Base-by-base conservation (phyloP, 257 asterid genomes). In the Cynanchum wilfordii region DNA sequence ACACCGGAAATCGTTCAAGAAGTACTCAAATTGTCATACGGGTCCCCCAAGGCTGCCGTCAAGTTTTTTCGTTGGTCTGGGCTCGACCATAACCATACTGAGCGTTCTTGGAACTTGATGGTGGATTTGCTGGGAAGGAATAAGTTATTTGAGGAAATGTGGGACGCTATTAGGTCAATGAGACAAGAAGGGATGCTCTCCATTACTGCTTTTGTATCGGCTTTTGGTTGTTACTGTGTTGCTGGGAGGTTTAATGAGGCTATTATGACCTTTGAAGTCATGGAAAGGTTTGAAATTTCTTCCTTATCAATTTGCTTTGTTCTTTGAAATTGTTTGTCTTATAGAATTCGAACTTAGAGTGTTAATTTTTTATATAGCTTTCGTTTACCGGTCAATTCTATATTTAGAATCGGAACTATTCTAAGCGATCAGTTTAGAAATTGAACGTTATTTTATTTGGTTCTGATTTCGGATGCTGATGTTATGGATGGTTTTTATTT, bases 161-260 rank as follows among this genome's bases (percentile, higher is more conserved):
- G 96, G 96, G 96, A 88, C 73, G 94, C 94, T 6, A 79, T 90
- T 78, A 81, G 88, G 80, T 85, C 94, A 10, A 88, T 90, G 96
- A 88, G 77, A 83, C 75, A 81, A 68, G 92, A 86, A 81, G 88
- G 87, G 9, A 65, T 84, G 72, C 90, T 90, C 59, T 75, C 92
- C 4, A 63, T 90, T 54, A 78, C 86, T 47, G 83, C 94, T 12
- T 90, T 90, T 73, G 94, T 86, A 51, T 88, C 90, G 13, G 87
- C 81, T 74, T 88, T 90, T 54, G 92, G 86, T 78, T 81, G 82
- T 76, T 90, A 90, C 58, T 88, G 89, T 78, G 63, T 75, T 68
- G 94, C 87, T 13, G 77, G 86, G 66, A 84, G 85, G 84, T 72
- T 84, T 69, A 83, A 76, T 71, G 94, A 90, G 75, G 94, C 94